Percentiles rank a stretch among this genome's conserved stretches.
These are phyloP conservation scores for Termitomyces sp. DNA, from an alignment of 768 basidiomycete genomes.

Conservation along the genomic window DNA sequence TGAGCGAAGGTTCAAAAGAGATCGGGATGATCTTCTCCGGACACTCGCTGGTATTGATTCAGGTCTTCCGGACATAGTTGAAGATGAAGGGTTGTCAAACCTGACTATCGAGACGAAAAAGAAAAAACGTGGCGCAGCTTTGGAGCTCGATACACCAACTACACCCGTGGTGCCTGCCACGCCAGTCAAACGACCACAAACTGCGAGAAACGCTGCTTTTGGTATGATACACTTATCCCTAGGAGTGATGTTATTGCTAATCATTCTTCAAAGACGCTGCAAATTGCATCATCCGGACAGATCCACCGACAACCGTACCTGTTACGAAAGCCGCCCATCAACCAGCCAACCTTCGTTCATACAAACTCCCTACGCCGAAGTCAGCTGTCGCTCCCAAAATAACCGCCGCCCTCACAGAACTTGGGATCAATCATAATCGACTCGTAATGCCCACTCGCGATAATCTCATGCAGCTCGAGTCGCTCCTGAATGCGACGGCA, in stretches of 20 bases:
- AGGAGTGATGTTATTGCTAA: conserved; percentile 8
- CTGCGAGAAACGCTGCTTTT: conserved; percentile 51
- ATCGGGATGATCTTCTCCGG: conserved; percentile 82
- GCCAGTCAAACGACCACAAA: conserved; percentile 36
- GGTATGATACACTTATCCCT: conserved; percentile 33
- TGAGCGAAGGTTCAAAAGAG: conserved; percentile 81
- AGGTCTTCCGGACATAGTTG: conserved; percentile 68
- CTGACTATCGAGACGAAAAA: conserved; percentile 49
- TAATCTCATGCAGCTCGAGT: conserved; percentile 70
- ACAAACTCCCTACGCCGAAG: conserved; percentile 79
- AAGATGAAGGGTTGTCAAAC: conserved; percentile 55
- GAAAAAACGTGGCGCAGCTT: conserved; percentile 45
- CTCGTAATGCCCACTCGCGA: conserved; percentile 93
- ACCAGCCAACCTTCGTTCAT: conserved; percentile 80
- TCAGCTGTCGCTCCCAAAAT: conserved; percentile 70
- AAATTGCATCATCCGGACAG: conserved; percentile 71
- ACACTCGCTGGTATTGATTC: conserved; percentile 84
- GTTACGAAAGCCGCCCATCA: conserved; percentile 73
- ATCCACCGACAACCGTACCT: conserved; percentile 44
- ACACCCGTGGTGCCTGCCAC: conserved; percentile 32
- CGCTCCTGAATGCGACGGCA: conserved; percentile 63
- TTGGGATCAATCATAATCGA: conserved; percentile 64
- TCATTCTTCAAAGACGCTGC: conserved; percentile 42
- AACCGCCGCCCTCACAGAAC: conserved; percentile 67
- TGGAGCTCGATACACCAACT: conserved; percentile 43